A percentile compares a stretch with the other conserved stretches of the same genome.
Evolutionary conservation across 2,329 filamentous ascomycete genomes (phyloP).

Genomic region (Coniochaeta pulveracea): DNA sequence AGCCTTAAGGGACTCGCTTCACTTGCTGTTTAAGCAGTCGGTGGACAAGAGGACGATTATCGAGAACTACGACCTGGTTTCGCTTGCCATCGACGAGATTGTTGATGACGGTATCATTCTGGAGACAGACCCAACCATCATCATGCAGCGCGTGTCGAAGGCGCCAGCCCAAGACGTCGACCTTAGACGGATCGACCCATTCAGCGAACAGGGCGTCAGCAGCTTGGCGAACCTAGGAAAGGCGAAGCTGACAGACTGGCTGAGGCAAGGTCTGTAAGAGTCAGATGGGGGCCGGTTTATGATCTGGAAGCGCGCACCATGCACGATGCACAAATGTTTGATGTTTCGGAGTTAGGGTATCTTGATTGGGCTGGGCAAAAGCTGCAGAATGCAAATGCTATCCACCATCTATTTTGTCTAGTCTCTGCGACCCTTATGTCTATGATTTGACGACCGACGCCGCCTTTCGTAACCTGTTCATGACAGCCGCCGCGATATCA

Average conservation of each 20-base stretch:
- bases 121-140: constrained; percentile 91
- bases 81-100: constrained; percentile 89
- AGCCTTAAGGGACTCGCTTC: constrained; percentile 79
- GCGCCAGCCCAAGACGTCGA: constrained; percentile 86
- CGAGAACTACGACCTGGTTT: constrained; percentile 96
- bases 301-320: no score
- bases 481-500: constrained; percentile 76
- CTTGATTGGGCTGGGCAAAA: constrained; percentile 9
- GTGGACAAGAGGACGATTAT: constrained; percentile 96
- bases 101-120: constrained; percentile 93
- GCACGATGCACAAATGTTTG: constrained; percentile 5
- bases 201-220: constrained; percentile 90
- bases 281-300: constrained; percentile 4
- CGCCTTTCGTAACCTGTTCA: constrained; percentile 74
- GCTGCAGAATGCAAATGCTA: background rate
- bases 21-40: constrained; percentile 88
- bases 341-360: constrained; percentile 6
- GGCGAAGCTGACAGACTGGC: constrained; percentile 78
- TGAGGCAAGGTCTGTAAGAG: constrained; percentile 67
- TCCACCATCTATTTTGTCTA: constrained; percentile 10
- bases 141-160: constrained; percentile 84
- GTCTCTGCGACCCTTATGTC: constrained; percentile 17
- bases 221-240: constrained; percentile 92
- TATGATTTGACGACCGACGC: constrained; percentile 48
- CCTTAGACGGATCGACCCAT: constrained; percentile 77